Evolutionary conservation across 352 stramenopile genomes (phyloP).

Genomic region (Albugo candida): DNA sequence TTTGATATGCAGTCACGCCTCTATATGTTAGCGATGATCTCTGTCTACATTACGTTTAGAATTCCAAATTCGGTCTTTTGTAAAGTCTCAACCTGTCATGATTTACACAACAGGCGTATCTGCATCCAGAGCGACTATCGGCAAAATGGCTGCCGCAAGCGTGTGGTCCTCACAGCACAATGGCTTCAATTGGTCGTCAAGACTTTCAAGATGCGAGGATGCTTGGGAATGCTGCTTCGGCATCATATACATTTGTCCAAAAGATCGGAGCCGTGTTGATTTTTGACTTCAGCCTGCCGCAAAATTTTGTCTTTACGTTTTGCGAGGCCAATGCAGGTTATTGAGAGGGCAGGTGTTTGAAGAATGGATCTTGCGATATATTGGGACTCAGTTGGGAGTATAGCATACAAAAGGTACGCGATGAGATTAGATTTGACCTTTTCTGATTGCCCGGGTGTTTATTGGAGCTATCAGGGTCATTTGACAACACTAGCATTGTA

Average conservation of each 20-base stretch:
- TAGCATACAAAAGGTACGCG: no score
- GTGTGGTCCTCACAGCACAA: conserved; percentile 29
- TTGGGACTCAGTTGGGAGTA: no score
- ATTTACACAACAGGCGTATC: conserved; percentile 13
- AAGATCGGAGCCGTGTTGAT: conserved; percentile 41
- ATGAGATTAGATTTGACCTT: no score
- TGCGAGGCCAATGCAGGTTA: conserved; percentile 13
- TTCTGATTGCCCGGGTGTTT: no score
- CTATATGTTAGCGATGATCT: no score
- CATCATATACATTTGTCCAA: conserved; percentile 84
- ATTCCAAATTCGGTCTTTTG: no score
- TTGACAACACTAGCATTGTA: no score
- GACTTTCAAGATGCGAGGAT: conserved; percentile 75
- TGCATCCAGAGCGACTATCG: neutral
- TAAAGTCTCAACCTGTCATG: no score
- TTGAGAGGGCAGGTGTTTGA: neutral
- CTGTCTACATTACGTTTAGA: no score
- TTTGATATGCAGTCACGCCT: no score
- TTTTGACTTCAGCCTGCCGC: conserved; percentile 42
- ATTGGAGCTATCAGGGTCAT: no score
- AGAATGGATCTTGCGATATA: no score
- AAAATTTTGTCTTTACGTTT: conserved; percentile 39
- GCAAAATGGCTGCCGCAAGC: conserved; percentile 83
- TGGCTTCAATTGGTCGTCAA: conserved; percentile 29
- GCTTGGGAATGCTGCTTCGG: conserved; percentile 88